Conservation (phyloP, 352 stramenopile genomes). For the Phytopythium chamaehyphon region DNA sequence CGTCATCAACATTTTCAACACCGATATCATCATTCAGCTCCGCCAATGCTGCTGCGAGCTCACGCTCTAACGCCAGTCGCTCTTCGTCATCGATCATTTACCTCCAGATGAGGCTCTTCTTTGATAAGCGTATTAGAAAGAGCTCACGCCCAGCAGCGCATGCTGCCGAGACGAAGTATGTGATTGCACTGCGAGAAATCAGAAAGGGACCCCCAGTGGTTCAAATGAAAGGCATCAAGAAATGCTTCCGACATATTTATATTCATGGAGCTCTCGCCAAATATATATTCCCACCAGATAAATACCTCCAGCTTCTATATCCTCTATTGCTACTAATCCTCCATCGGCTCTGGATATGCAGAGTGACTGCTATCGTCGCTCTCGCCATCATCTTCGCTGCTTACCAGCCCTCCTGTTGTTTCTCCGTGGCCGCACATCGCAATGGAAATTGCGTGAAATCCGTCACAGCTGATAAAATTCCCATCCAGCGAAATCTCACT, state of each 20-base stretch:
- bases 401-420: slow-evolving; percentile 1
- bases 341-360: slow-evolving; percentile 1
- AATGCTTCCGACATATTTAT: no score
- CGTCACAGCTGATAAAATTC: slow-evolving; percentile 67
- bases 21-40: slow-evolving; percentile 11
- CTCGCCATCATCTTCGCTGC: slow-evolving; percentile 7
- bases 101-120: background rate
- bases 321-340: background rate
- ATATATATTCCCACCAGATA: background rate
- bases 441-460: slow-evolving; percentile 55
- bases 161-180: no score
- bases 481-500: slow-evolving; percentile 37
- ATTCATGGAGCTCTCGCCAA: no score
- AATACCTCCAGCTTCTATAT: background rate
- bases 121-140: background rate
- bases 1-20: background rate
- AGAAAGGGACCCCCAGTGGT: no score
- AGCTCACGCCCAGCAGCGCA: background rate
- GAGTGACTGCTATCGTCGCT: background rate
- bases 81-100: slow-evolving; percentile 38
- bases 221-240: no score
- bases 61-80: slow-evolving; percentile 34
- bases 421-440: slow-evolving; percentile 24
- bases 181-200: no score
- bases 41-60: slow-evolving; percentile 36